These are phyloP conservation scores for Musa schizocarpa DNA, from an alignment of 176 grass and related monocot species.

Conservation along the genomic window DNA sequence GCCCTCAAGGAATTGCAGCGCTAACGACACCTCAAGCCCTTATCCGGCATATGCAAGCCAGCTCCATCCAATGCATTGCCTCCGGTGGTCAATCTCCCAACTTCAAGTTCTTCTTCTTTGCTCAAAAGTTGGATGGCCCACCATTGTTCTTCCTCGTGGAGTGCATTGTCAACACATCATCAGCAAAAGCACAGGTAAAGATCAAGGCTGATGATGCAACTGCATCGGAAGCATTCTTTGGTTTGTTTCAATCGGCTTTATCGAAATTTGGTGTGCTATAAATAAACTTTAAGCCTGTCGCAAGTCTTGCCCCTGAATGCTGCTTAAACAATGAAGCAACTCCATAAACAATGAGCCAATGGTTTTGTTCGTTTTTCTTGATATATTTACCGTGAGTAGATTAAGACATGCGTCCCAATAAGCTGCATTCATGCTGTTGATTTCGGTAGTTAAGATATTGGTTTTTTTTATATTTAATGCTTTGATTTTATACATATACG, in stretches of 20 bases:
- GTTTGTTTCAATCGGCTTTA: constrained; percentile 61
- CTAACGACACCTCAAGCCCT: constrained; percentile 75
- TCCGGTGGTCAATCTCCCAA: constrained; percentile 91
- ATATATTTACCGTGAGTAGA: neutral
- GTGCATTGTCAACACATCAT: constrained; percentile 83
- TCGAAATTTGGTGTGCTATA: constrained; percentile 57
- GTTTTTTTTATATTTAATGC: too few species aligned
- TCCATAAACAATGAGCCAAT: neutral
- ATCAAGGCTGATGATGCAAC: constrained; percentile 80
- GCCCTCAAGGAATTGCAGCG: constrained; percentile 64
- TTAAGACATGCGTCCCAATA: neutral
- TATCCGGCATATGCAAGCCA: constrained; percentile 85
- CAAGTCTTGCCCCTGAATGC: neutral
- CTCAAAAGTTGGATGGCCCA: constrained; percentile 59
- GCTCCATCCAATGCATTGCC: constrained; percentile 84
- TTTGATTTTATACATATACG: too few species aligned
- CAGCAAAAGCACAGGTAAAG: constrained; percentile 77
- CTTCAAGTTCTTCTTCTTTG: constrained; percentile 98
- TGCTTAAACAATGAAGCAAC: neutral
- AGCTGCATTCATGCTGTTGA: neutral
- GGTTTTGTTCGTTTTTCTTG: neutral
- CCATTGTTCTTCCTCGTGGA: constrained; percentile 80
- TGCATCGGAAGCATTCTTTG: constrained; percentile 51
- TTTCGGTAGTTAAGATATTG: neutral
- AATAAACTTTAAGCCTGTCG: neutral